Percentiles rank a stretch among this genome's conserved stretches.
phyloP scores from a whole-genome alignment of 352 stramenopile species.

The Pythium biforme region DNA sequence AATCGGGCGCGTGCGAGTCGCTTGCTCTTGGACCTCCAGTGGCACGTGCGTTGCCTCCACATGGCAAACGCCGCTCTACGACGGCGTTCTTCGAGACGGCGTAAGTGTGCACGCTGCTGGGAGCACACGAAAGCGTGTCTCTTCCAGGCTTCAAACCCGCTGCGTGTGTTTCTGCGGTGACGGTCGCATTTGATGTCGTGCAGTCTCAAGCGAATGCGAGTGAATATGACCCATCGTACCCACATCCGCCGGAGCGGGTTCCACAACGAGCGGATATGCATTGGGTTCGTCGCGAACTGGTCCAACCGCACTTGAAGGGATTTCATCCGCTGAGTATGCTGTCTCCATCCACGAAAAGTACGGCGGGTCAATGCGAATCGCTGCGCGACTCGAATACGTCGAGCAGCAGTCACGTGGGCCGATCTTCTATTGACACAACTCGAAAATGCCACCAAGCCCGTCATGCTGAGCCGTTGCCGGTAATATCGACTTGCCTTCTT shows the following conservation, averaged over 20 bases:
- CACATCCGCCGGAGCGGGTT: slow-evolving; percentile 16
- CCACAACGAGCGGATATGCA: slow-evolving; percentile 6
- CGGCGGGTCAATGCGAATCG: slow-evolving; percentile 8
- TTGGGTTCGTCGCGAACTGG: not conserved
- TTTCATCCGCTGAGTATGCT: not conserved
- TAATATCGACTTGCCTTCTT: not conserved
- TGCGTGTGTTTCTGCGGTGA: not conserved
- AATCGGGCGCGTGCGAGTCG: not conserved
- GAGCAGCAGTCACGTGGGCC: not conserved
- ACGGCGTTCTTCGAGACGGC: not conserved
- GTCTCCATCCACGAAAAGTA: slow-evolving; percentile 1
- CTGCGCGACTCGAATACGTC: slow-evolving; percentile 9
- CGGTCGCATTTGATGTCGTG: not conserved
- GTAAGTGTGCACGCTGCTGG: not conserved
- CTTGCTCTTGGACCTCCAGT: not conserved
- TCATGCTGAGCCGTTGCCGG: not conserved
- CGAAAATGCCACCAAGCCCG: slow-evolving; percentile 8
- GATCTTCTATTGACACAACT: slow-evolving; percentile 6
- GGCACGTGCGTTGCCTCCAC: not conserved
- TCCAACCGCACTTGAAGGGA: not conserved
- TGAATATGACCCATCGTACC: slow-evolving; percentile 19
- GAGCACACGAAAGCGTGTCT: not conserved
- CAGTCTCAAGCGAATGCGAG: not conserved
- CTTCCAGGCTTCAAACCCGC: slow-evolving; percentile 4
- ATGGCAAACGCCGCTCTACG: not conserved